Evolutionary conservation across 768 basidiomycete species (phyloP).

Genomic region (Pleurotus pulmonarius): DNA sequence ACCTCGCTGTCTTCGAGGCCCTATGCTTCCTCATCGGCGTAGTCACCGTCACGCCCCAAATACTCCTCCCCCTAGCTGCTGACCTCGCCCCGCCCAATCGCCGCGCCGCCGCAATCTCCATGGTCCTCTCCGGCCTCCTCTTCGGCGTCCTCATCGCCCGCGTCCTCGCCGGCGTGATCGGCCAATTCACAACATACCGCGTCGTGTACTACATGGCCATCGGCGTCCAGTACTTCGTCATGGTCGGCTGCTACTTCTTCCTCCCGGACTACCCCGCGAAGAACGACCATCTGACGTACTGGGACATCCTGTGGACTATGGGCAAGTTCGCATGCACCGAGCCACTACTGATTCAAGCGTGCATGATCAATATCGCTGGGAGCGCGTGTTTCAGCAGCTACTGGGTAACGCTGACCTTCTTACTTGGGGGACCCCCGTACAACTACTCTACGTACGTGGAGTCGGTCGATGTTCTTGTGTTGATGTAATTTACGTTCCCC

Average conservation of each 20-base stretch:
- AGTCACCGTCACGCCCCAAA: constrained; percentile 70
- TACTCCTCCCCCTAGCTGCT: constrained; percentile 74
- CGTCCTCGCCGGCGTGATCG: constrained; percentile 72
- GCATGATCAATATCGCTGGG: constrained; percentile 56
- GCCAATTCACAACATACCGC: constrained; percentile 67
- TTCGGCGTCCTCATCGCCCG: constrained; percentile 74
- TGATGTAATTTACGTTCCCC: not conserved
- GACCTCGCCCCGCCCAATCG: constrained; percentile 76
- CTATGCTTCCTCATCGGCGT: constrained; percentile 72
- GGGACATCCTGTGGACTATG: constrained; percentile 72
- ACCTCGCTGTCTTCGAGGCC: constrained; percentile 56
- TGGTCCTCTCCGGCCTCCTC: constrained; percentile 65
- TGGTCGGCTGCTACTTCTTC: constrained; percentile 55
- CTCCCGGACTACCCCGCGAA: constrained; percentile 87
- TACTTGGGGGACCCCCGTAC: constrained; percentile 75
- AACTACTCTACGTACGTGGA: constrained; percentile 63
- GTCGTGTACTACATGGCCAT: constrained; percentile 79
- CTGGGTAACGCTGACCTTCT: constrained; percentile 79
- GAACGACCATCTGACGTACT: constrained; percentile 61
- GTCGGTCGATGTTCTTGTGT: not conserved
- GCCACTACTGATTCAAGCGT: constrained; percentile 69
- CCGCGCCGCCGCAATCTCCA: constrained; percentile 72
- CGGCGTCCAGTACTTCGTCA: constrained; percentile 59
- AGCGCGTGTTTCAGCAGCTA: constrained; percentile 59
- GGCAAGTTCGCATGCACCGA: constrained; percentile 72